A percentile compares a stretch with the other conserved stretches of the same genome.
Conservation (phyloP, 495 filamentous ascomycete genomes). For the Talaromyces stipitatus region DNA sequence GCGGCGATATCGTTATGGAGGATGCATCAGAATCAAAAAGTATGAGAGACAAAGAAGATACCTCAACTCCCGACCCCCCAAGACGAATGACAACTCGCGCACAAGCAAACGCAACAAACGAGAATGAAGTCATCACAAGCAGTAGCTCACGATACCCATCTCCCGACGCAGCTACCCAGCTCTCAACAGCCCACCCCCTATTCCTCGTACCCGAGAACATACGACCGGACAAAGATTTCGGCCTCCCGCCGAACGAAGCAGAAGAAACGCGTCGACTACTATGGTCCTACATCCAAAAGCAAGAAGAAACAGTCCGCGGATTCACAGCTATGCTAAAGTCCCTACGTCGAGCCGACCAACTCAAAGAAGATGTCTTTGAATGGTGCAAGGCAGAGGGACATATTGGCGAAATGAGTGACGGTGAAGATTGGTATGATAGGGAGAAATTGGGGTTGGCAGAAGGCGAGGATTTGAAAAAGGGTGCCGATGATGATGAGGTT, state of each 20-base stretch:
- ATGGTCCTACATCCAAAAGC: conserved; percentile 84
- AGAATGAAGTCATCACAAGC: conserved; percentile 20
- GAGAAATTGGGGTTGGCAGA: conserved; percentile 76
- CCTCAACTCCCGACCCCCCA: conserved; percentile 33
- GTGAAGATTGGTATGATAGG: conserved; percentile 93
- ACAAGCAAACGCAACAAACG: conserved; percentile 46
- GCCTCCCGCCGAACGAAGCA: conserved; percentile 73
- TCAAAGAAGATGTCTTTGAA: conserved; percentile 69
- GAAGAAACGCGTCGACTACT: conserved; percentile 81
- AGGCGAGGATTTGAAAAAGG: conserved; percentile 76
- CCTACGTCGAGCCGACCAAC: conserved; percentile 67
- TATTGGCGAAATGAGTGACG: conserved; percentile 77
- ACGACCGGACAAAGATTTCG: conserved; percentile 69
- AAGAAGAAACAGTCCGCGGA: conserved; percentile 86
- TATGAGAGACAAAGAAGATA: not conserved
- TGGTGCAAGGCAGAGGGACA: conserved; percentile 91
- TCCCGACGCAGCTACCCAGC: conserved; percentile 40
- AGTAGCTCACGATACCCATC: conserved; percentile 37
- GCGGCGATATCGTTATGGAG: not conserved
- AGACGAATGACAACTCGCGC: conserved; percentile 66
- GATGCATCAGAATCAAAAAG: not conserved
- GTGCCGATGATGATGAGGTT: conserved; percentile 84
- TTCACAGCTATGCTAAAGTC: conserved; percentile 67
- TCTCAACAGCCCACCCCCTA: conserved; percentile 66
- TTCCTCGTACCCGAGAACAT: conserved; percentile 67